A percentile compares a stretch with the other conserved stretches of the same genome.
Conservation (phyloP, 2,329 filamentous ascomycete genomes). For the Aspergillus sp. region DNA sequence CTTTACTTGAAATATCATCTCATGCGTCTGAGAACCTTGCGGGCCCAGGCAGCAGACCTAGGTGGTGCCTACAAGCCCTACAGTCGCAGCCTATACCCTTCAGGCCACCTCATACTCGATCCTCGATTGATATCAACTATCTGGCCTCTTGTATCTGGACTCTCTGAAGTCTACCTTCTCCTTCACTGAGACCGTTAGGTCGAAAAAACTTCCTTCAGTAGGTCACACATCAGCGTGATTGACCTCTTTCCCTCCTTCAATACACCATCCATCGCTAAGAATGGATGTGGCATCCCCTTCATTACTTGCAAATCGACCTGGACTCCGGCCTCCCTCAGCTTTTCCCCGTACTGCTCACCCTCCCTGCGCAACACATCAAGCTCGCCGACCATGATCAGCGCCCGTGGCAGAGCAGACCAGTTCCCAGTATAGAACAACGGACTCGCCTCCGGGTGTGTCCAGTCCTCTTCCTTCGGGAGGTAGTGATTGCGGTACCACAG, state of each 20-base stretch:
- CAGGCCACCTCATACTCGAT: background rate
- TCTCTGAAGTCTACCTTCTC: background rate
- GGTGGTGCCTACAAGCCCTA: background rate
- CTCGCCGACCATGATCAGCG: conserved; percentile 59
- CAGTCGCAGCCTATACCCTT: background rate
- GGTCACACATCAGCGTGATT: conserved; percentile 53
- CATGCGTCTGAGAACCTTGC: background rate
- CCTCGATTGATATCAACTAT: background rate
- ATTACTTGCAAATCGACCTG: conserved; percentile 55
- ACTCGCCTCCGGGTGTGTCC: conserved; percentile 58
- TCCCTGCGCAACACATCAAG: conserved; percentile 62
- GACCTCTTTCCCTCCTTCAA: conserved; percentile 57
- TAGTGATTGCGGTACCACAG: conserved; percentile 65
- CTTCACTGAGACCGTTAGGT: background rate
- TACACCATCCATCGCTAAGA: conserved; percentile 62
- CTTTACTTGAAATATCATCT: background rate
- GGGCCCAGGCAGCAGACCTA: background rate
- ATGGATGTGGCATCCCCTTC: conserved; percentile 62
- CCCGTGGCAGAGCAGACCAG: conserved; percentile 56
- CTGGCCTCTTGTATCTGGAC: background rate
- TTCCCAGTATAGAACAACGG: conserved; percentile 57
- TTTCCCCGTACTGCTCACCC: conserved; percentile 57
- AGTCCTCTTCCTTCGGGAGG: conserved; percentile 53
- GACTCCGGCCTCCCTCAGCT: conserved; percentile 53
- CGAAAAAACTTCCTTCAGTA: conserved; percentile 36